Conservation (phyloP, 129 eudicot species). For the Rutidosis leptorrhynchoides region DNA sequence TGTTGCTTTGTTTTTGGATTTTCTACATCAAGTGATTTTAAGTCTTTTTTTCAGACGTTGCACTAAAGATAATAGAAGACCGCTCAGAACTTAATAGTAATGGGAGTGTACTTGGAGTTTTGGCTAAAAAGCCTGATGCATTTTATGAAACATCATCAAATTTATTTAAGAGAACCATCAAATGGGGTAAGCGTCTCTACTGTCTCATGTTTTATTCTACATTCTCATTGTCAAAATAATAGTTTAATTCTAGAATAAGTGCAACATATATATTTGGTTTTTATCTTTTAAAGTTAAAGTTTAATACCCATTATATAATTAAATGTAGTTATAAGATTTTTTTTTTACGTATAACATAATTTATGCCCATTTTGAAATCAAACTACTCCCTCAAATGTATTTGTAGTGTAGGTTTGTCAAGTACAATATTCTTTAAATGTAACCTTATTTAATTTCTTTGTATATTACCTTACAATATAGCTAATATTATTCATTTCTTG, state of each 20-base stretch:
- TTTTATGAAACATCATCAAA: slow-evolving; percentile 4
- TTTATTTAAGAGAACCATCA: slow-evolving; percentile 12
- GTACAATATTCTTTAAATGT: neutral
- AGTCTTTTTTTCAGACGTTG: slow-evolving; percentile 22
- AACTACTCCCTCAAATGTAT: slow-evolving; percentile 1
- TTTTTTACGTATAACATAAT: too few species aligned
- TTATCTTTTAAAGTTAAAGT: neutral
- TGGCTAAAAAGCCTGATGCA: slow-evolving; percentile 37
- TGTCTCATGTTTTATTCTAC: neutral
- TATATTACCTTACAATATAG: neutral
- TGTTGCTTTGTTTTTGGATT: neutral
- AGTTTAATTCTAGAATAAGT: neutral
- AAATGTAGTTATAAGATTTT: too few species aligned
- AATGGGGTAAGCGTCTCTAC: slow-evolving; percentile 18
- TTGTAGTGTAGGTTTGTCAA: neutral
- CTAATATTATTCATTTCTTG: neutral
- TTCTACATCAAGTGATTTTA: neutral
- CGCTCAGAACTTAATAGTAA: slow-evolving; percentile 22
- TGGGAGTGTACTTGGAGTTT: slow-evolving; percentile 25
- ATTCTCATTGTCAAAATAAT: neutral
- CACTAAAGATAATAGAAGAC: slow-evolving; percentile 26
- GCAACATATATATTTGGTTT: neutral
- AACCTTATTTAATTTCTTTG: neutral
- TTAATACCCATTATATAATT: neutral
- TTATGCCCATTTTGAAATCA: neutral